Evolutionary conservation across 352 stramenopile genomes (phyloP).

Genomic region (Phytophthora podocarpi): DNA sequence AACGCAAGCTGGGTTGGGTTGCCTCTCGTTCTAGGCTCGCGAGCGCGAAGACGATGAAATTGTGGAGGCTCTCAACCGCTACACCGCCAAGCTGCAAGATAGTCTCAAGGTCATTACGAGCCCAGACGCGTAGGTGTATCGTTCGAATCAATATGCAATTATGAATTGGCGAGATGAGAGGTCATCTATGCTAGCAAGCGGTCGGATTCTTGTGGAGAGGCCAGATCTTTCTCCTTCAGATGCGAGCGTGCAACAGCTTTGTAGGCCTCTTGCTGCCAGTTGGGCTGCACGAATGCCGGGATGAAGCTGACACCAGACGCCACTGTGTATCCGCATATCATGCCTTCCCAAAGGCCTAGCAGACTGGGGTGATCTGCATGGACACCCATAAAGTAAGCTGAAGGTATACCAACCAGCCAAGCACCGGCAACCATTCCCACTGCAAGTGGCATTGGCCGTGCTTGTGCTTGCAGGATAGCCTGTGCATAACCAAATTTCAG

Average conservation of each 20-base stretch:
- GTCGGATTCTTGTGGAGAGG: slow-evolving; percentile 24
- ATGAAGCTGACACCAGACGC: slow-evolving; percentile 71
- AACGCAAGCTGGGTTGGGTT: background rate
- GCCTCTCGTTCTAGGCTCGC: slow-evolving; percentile 49
- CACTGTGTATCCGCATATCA: slow-evolving; percentile 71
- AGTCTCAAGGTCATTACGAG: slow-evolving; percentile 93
- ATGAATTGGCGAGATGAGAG: background rate
- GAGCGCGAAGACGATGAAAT: slow-evolving; percentile 94
- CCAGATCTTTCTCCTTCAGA: slow-evolving; percentile 36
- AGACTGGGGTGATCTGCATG: slow-evolving; percentile 38
- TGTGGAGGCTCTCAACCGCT: slow-evolving; percentile 92
- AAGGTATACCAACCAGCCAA: slow-evolving; percentile 78
- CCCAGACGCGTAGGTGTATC: slow-evolving; percentile 55
- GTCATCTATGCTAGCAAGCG: no score
- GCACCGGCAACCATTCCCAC: slow-evolving; percentile 59
- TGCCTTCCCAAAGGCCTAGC: slow-evolving; percentile 74
- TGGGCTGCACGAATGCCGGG: slow-evolving; percentile 53
- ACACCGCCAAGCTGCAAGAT: slow-evolving; percentile 93
- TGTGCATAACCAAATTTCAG: slow-evolving; percentile 18
- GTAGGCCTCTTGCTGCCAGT: slow-evolving; percentile 64
- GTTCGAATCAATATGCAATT: background rate
- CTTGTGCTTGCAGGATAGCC: slow-evolving; percentile 75
- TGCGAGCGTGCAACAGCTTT: slow-evolving; percentile 62
- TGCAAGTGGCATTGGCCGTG: slow-evolving; percentile 56
- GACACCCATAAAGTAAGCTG: slow-evolving; percentile 72